Percentiles rank a stretch among this genome's conserved stretches.
Conservation (phyloP, 75 land plant species). For the Larix kaempferi region DNA sequence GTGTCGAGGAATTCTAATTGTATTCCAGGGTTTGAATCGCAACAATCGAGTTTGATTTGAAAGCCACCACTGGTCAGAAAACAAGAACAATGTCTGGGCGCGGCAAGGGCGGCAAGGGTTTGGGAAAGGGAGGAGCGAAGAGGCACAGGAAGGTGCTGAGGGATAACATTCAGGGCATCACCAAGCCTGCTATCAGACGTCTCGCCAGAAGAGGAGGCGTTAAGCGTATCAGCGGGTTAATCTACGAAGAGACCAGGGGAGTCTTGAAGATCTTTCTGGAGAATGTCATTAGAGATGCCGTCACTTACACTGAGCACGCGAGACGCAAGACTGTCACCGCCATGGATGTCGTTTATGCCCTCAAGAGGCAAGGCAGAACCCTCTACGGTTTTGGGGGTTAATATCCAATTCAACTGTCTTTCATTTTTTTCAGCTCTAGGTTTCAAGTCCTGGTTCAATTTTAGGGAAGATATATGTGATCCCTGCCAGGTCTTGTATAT, state of each 20-base stretch:
- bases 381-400: constrained; percentile 19
- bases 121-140: constrained; percentile 37
- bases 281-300: constrained; percentile 18
- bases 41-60: too few species aligned
- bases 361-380: constrained; percentile 29
- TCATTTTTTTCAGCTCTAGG: too few species aligned
- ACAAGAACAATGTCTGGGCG: constrained; percentile 25
- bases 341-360: constrained; percentile 44
- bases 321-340: constrained; percentile 37
- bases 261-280: constrained; percentile 16
- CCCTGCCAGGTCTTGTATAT: too few species aligned
- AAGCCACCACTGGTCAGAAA: too few species aligned
- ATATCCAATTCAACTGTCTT: too few species aligned
- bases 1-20: too few species aligned
- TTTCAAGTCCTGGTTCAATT: too few species aligned
- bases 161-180: not conserved
- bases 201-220: constrained; percentile 9
- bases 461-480: too few species aligned
- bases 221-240: not conserved
- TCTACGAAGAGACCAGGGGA: constrained; percentile 11
- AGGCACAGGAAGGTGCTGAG: constrained; percentile 21
- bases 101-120: constrained; percentile 39
- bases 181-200: constrained; percentile 8
- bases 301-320: constrained; percentile 37
- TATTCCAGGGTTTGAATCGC: too few species aligned